Percentiles rank a stretch among this genome's conserved stretches.
Conservation (phyloP, 768 basidiomycete species). For the Mycena crocata region DNA sequence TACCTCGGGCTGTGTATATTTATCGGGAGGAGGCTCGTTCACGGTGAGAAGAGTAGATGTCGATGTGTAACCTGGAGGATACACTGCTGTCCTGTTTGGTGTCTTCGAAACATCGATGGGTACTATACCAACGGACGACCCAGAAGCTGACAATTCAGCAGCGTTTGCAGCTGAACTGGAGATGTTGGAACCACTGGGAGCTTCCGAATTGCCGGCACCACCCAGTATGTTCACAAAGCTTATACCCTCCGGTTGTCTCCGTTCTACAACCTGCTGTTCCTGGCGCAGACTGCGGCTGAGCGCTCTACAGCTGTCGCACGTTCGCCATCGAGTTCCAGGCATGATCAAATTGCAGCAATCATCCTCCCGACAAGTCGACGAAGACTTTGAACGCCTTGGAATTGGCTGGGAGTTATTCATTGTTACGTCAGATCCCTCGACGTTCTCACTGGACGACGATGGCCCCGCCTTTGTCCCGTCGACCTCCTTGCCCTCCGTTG, state of each 20-base stretch:
- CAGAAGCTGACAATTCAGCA: background rate
- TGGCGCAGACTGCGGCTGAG: slow-evolving; percentile 44
- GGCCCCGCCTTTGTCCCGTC: background rate
- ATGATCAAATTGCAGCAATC: slow-evolving; percentile 58
- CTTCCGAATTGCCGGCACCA: too few relatives aligned
- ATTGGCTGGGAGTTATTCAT: background rate
- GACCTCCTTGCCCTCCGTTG: background rate
- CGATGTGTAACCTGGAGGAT: slow-evolving; percentile 12
- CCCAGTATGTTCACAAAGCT: slow-evolving; percentile 9
- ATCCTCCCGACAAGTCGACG: slow-evolving; percentile 50
- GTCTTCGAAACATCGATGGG: background rate
- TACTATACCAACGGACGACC: background rate
- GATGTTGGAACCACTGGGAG: background rate
- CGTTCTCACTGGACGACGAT: background rate
- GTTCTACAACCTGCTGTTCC: slow-evolving; percentile 29
- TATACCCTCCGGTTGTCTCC: background rate
- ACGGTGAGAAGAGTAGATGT: slow-evolving; percentile 21
- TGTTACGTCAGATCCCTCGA: background rate
- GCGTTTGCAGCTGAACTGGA: background rate
- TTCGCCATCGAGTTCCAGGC: slow-evolving; percentile 58
- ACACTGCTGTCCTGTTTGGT: background rate
- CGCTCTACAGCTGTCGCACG: slow-evolving; percentile 59
- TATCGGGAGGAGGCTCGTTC: slow-evolving; percentile 17
- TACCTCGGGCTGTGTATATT: slow-evolving; percentile 13
- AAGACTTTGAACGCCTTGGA: slow-evolving; percentile 11